Percentiles rank a stretch among this genome's conserved stretches.
phyloP scores from a whole-genome alignment of 1,284 basidiomycete genomes.

The Athelia sp. region DNA sequence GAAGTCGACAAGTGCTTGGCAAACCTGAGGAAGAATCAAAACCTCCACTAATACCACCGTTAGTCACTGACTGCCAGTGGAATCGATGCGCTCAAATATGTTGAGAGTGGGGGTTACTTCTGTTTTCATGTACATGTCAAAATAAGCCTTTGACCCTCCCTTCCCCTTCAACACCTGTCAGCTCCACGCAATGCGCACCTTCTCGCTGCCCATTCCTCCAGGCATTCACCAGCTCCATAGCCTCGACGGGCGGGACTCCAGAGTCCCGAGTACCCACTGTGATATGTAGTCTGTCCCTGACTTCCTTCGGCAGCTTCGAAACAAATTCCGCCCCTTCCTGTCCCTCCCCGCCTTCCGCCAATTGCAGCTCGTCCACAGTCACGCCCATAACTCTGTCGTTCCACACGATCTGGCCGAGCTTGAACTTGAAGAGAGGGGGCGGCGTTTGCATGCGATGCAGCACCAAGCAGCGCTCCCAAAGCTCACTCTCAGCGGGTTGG shows the following conservation, averaged over 20 bases:
- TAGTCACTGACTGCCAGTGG: too few species aligned
- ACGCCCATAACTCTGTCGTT: conserved; percentile 79
- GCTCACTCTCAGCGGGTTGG: conserved; percentile 38
- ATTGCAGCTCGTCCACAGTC: conserved; percentile 52
- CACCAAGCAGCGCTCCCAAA: conserved; percentile 66
- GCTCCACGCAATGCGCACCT: conserved; percentile 26
- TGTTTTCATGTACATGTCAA: too few species aligned
- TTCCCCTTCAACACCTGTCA: conserved; percentile 29
- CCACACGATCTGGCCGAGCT: conserved; percentile 68
- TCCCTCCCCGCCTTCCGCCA: conserved; percentile 20
- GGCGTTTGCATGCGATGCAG: conserved; percentile 35
- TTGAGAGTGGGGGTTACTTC: too few species aligned
- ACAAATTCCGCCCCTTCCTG: conserved; percentile 46
- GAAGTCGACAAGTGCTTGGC: too few species aligned
- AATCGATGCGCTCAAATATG: too few species aligned
- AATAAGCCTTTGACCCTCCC: conserved; percentile 40
- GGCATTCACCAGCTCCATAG: conserved; percentile 52
- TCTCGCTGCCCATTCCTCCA: conserved; percentile 41
- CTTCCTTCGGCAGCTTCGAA: conserved; percentile 39
- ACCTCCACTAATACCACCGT: too few species aligned
- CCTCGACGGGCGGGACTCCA: conserved; percentile 68
- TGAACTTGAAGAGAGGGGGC: conserved; percentile 58
- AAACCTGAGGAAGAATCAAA: too few species aligned
- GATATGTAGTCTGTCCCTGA: conserved; percentile 66
- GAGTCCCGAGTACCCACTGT: conserved; percentile 76